Conservation (phyloP, 768 basidiomycete genomes). For the Lentinula aciculospora region DNA sequence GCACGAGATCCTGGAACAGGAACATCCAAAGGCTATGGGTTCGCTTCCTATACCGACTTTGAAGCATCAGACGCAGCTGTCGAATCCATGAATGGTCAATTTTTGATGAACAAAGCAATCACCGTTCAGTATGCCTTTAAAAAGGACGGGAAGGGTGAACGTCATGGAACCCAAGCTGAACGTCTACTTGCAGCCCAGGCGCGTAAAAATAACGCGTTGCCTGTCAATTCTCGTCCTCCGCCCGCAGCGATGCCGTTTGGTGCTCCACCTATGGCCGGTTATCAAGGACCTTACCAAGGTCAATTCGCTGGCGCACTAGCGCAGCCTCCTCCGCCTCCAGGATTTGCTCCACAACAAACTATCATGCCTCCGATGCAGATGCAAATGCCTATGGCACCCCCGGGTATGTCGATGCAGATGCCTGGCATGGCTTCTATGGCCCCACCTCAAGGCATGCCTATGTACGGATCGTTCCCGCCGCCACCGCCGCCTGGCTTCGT, state of each 20-base stretch:
- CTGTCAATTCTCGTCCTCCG: slow-evolving; percentile 70
- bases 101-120: slow-evolving; percentile 98
- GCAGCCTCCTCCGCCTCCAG: slow-evolving; percentile 75
- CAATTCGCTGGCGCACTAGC: slow-evolving; percentile 90
- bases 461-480: slow-evolving; percentile 27
- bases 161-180: slow-evolving; percentile 96
- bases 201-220: slow-evolving; percentile 89
- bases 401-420: slow-evolving; percentile 11
- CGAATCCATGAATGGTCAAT: slow-evolving; percentile 96
- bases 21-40: slow-evolving; percentile 93
- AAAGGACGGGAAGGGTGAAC: slow-evolving; percentile 97
- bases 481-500: slow-evolving; percentile 67
- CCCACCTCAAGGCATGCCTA: slow-evolving; percentile 26
- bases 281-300: slow-evolving; percentile 78
- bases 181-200: slow-evolving; percentile 93
- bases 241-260: slow-evolving; percentile 72
- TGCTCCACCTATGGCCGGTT: slow-evolving; percentile 61
- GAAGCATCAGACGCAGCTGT: slow-evolving; percentile 95
- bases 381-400: slow-evolving; percentile 10
- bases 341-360: slow-evolving; percentile 71
- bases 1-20: slow-evolving; percentile 84
- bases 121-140: slow-evolving; percentile 98
- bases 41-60: slow-evolving; percentile 96
- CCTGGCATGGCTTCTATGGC: slow-evolving; percentile 24
- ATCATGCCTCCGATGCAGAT: slow-evolving; percentile 41